Conservation (phyloP, 805 yeast species). For the Kregervanrija pseudodelftensis region DNA sequence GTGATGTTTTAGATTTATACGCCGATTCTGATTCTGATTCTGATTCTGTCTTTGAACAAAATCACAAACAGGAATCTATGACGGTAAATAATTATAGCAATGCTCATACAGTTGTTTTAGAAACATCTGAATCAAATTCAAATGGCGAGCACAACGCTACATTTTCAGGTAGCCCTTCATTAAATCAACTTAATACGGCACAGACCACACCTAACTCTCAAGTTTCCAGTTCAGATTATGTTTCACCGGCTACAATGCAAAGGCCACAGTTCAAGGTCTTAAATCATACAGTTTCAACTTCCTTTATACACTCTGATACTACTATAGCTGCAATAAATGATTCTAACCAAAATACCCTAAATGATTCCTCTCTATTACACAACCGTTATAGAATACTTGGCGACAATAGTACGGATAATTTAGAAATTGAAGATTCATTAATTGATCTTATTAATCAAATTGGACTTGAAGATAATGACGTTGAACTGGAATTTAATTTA, state of each 20-base stretch:
- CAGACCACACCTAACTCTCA: too few relatives aligned
- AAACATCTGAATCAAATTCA: too few relatives aligned
- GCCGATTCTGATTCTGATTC: not conserved
- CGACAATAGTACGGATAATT: not conserved
- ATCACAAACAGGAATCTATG: too few relatives aligned
- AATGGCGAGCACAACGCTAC: not conserved
- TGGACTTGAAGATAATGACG: not conserved
- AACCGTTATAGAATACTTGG: not conserved
- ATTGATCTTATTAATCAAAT: constrained; percentile 3
- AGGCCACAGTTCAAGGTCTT: not conserved
- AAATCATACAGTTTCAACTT: not conserved
- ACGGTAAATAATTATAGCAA: too few relatives aligned
- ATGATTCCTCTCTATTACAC: not conserved
- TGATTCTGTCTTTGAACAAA: too few relatives aligned
- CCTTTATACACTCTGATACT: not conserved
- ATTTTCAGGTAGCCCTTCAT: not conserved
- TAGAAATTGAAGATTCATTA: constrained; percentile 4
- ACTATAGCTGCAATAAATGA: not conserved
- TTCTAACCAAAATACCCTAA: not conserved
- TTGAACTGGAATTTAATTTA: constrained; percentile 5
- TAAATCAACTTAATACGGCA: not conserved
- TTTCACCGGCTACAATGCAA: too few relatives aligned
- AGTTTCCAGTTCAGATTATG: too few relatives aligned
- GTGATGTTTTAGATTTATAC: constrained; percentile 5
- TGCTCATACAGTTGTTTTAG: too few relatives aligned